These are phyloP conservation scores for Cercospora nicotianae DNA, from an alignment of 2,329 filamentous ascomycete genomes.

Conservation along the genomic window DNA sequence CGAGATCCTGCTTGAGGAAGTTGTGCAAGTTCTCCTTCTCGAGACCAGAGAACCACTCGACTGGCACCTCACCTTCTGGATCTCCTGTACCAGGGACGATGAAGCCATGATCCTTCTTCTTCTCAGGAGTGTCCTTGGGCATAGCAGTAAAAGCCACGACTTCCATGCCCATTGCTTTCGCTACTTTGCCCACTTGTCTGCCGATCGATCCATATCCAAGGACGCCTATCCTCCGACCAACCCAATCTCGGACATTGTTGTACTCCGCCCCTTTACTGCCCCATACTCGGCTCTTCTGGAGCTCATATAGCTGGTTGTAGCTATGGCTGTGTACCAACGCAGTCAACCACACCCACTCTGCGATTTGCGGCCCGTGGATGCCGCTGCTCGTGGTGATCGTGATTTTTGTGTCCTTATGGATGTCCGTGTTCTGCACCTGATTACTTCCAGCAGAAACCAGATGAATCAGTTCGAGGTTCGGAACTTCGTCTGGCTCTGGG, in stretches of 20 bases:
- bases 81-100: conserved; percentile 67
- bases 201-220: conserved; percentile 64
- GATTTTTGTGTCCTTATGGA: conserved; percentile 55
- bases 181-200: conserved; percentile 50
- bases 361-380: conserved; percentile 64
- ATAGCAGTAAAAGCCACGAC: conserved; percentile 74
- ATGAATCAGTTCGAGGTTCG: conserved; percentile 54
- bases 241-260: conserved; percentile 52
- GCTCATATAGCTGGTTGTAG: conserved; percentile 56
- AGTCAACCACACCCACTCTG: conserved; percentile 67
- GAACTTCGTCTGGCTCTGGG: conserved; percentile 42
- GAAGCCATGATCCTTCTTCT: conserved; percentile 64
- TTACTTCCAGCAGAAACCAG: conserved; percentile 60
- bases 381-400: conserved; percentile 57
- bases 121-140: conserved; percentile 65
- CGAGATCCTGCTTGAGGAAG: conserved; percentile 58
- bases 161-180: conserved; percentile 59
- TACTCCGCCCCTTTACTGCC: conserved; percentile 33
- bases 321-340: conserved; percentile 58
- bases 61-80: conserved; percentile 55
- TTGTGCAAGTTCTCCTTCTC: conserved; percentile 53
- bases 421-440: conserved; percentile 53
- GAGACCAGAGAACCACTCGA: conserved; percentile 58
- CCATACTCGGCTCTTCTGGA: conserved; percentile 60
- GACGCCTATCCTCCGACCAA: conserved; percentile 60